Evolutionary conservation across 176 grass and related monocot species (phyloP), one percentile per base, ranked within the genome.

Genomic region (Melocanna baccifera): DNA sequence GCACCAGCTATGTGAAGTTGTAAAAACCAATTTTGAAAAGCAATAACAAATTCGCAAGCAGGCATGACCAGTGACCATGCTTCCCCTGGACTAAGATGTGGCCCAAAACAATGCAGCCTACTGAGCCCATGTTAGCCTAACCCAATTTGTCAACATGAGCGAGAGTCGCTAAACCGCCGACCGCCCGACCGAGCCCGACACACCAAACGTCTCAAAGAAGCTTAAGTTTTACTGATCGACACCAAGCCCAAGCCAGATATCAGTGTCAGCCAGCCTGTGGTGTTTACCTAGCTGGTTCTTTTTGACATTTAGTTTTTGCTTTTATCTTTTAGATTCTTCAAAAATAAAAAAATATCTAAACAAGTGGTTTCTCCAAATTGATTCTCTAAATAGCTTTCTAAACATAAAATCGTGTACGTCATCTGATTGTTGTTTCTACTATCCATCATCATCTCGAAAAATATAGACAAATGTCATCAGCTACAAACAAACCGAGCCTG

Each of bases 351-450:
- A 34, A 34, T 1, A 34, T 34, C 3, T 34, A 34, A 34, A 34
- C 4, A 34, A 0, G 32, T 34, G 3, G 32, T 0, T 34, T 34
- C 32, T 34, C 32, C 3, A 34, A 34, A 3, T 34, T 34, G 1
- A 34, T 34, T 34, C 32, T 34, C 32, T 34, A 34, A 34, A 4
- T 4, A 34, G 2, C 32, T 4, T 34, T 34, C 3, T 34, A 1
- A 34, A 3, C 0, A 0, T 4, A 34, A 34, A 34, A 34, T 3
- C 4, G 0, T 4, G 0, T 34, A 0, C 3, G 3, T 34, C 3
- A 4, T 34, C 3, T 0, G 0, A 34, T 34, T 3, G 32, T 0
- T 34, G 3, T 34, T 34, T 34, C 32, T 34, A 34, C 32, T 0
- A 34, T 34, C 32, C 0, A 34, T 0, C 3, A 0, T 0, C 3